Percentiles rank a stretch among this genome's conserved stretches.
Evolutionary conservation across 345 rosid genomes (phyloP).

Genomic region (Diplotaxis tenuifolia): DNA sequence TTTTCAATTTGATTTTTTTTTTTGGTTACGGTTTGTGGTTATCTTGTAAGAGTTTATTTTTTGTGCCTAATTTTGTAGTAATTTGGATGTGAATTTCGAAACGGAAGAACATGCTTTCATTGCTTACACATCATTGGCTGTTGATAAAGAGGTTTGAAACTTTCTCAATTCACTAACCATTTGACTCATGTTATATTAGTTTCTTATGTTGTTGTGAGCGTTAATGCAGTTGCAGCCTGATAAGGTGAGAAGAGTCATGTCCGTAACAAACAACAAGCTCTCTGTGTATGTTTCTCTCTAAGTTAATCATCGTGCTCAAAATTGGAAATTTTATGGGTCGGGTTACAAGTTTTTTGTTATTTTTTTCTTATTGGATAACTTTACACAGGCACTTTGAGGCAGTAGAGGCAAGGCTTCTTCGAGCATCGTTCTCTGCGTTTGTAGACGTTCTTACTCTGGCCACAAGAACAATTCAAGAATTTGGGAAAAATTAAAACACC

Average conservation of each 20-base stretch:
- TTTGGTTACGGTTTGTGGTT: not conserved
- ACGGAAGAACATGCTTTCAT: constrained; percentile 76
- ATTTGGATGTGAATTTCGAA: constrained; percentile 73
- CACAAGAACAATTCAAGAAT: constrained; percentile 74
- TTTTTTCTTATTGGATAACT: not conserved
- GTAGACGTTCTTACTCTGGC: constrained; percentile 73
- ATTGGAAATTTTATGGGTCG: no score
- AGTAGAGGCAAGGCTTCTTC: constrained; percentile 84
- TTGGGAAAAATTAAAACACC: constrained; percentile 37
- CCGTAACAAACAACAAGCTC: constrained; percentile 63
- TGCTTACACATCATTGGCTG: constrained; percentile 58
- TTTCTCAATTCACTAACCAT: no score
- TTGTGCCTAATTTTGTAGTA: constrained; percentile 42
- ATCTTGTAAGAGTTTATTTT: not conserved
- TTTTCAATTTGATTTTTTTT: not conserved
- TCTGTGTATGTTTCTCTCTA: constrained; percentile 66
- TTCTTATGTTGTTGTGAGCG: not conserved
- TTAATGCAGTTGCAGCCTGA: constrained; percentile 88
- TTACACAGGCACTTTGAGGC: constrained; percentile 78
- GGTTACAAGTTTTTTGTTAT: not conserved
- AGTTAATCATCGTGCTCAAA: no score
- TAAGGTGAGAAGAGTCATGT: constrained; percentile 73
- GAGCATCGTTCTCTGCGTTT: constrained; percentile 88
- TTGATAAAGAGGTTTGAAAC: constrained; percentile 76
- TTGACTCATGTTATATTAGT: not conserved